These are phyloP conservation scores for Atkinsonella texensis DNA, from an alignment of 2,329 filamentous ascomycete genomes.

Conservation along the genomic window DNA sequence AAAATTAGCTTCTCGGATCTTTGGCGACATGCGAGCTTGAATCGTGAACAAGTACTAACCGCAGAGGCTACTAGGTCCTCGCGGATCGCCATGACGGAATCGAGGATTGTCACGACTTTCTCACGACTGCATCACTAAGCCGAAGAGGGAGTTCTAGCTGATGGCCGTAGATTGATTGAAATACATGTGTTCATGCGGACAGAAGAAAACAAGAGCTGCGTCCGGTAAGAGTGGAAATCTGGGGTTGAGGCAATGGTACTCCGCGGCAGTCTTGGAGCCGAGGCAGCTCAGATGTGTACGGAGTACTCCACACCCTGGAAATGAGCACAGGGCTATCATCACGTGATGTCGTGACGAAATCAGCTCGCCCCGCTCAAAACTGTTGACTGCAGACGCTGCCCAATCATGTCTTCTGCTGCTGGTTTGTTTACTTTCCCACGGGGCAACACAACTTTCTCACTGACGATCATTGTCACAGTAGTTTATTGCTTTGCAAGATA, in stretches of 20 bases:
- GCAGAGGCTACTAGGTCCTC: conserved; percentile 86
- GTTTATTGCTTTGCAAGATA: neutral
- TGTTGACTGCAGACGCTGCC: conserved; percentile 1
- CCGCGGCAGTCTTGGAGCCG: conserved; percentile 14
- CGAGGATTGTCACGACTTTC: conserved; percentile 3
- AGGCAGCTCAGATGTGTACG: too few relatives aligned
- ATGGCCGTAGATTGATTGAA: neutral
- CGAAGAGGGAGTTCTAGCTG: conserved; percentile 5
- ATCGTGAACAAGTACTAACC: conserved; percentile 29
- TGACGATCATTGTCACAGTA: neutral
- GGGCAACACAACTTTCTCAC: conserved; percentile 24
- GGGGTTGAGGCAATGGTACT: conserved; percentile 4
- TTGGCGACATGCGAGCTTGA: neutral
- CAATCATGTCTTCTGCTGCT: conserved; percentile 14
- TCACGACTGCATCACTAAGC: conserved; percentile 14
- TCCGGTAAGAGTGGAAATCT: conserved; percentile 8
- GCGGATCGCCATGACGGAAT: conserved; percentile 61
- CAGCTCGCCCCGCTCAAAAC: neutral
- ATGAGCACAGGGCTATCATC: conserved; percentile 3
- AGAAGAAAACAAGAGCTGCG: conserved; percentile 12
- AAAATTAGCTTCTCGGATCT: neutral
- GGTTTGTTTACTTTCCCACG: conserved; percentile 32
- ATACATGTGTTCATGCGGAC: conserved; percentile 3
- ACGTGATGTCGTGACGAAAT: conserved; percentile 11
- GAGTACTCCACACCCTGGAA: neutral